Percentiles rank a stretch among this genome's conserved stretches.
phyloP scores from a whole-genome alignment of 1,284 basidiomycete species.

The Phylloboletellus chloephorus region DNA sequence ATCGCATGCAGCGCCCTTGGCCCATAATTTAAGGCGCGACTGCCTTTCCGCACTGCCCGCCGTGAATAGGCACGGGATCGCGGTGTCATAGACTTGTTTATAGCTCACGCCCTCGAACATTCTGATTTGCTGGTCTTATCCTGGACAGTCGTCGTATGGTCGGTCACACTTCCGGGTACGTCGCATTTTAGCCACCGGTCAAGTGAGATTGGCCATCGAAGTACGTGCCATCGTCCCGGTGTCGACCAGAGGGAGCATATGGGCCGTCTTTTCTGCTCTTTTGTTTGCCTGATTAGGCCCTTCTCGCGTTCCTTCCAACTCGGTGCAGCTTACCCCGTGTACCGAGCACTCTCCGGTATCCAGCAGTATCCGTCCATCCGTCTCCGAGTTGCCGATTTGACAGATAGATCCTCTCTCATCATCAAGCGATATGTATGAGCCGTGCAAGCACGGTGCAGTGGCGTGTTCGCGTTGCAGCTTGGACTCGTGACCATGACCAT shows the following conservation, averaged over 20 bases:
- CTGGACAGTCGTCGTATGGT: background rate
- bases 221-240: too few relatives aligned
- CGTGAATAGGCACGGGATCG: background rate
- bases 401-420: slow-evolving; percentile 9
- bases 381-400: slow-evolving; percentile 3
- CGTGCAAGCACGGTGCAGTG: background rate
- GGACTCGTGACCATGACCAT: background rate
- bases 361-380: background rate
- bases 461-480: background rate
- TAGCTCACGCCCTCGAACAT: background rate
- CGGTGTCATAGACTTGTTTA: background rate
- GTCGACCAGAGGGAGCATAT: too few relatives aligned
- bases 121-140: slow-evolving; percentile 2
- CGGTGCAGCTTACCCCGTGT: background rate
- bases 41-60: background rate
- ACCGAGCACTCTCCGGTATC: slow-evolving; percentile 1
- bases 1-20: too few relatives aligned
- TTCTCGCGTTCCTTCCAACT: background rate
- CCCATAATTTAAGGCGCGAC: background rate
- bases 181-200: too few relatives aligned
- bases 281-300: background rate
- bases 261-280: too few relatives aligned
- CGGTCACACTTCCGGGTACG: too few relatives aligned
- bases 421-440: background rate
- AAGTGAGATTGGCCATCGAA: too few relatives aligned